Percentiles rank a stretch among this genome's conserved stretches.
phyloP scores from a whole-genome alignment of 2,329 filamentous ascomycete species.

The Lachnellula cervina region DNA sequence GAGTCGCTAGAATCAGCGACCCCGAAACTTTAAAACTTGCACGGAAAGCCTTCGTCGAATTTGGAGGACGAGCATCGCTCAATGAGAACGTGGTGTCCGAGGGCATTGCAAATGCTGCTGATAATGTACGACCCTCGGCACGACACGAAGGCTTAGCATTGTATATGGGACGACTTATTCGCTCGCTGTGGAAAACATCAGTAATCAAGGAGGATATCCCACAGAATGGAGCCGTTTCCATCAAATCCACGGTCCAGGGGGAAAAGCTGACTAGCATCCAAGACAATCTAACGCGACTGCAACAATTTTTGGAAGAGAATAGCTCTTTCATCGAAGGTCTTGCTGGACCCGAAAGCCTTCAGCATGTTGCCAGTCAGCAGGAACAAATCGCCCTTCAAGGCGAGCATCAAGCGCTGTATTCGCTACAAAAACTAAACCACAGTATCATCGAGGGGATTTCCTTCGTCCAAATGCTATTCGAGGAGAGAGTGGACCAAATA shows the following conservation, averaged over 20 bases:
- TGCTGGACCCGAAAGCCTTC: constrained; percentile 83
- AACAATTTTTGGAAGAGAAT: constrained; percentile 82
- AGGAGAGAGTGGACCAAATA: constrained; percentile 88
- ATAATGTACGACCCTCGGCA: constrained; percentile 81
- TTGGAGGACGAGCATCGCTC: constrained; percentile 79
- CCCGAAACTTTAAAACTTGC: constrained; percentile 82
- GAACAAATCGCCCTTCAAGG: constrained; percentile 90
- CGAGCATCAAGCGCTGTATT: constrained; percentile 88
- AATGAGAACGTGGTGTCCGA: constrained; percentile 69
- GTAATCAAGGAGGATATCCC: constrained; percentile 56
- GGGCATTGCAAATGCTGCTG: constrained; percentile 60
- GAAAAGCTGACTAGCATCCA: constrained; percentile 73
- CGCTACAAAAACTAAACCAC: constrained; percentile 76
- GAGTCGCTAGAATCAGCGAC: constrained; percentile 68
- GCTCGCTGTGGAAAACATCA: constrained; percentile 78
- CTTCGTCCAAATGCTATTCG: constrained; percentile 90
- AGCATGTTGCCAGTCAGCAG: constrained; percentile 71
- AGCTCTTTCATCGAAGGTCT: constrained; percentile 88
- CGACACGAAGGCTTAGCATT: constrained; percentile 83
- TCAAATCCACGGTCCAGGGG: constrained; percentile 62
- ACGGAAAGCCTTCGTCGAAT: constrained; percentile 83
- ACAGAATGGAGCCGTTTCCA: constrained; percentile 52
- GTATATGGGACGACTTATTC: constrained; percentile 82
- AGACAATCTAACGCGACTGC: constrained; percentile 71
- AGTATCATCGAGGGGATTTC: constrained; percentile 96